Percentiles rank a stretch among this genome's conserved stretches.
phyloP scores from a whole-genome alignment of 2,329 filamentous ascomycete species.

The Scedosporium boydii region DNA sequence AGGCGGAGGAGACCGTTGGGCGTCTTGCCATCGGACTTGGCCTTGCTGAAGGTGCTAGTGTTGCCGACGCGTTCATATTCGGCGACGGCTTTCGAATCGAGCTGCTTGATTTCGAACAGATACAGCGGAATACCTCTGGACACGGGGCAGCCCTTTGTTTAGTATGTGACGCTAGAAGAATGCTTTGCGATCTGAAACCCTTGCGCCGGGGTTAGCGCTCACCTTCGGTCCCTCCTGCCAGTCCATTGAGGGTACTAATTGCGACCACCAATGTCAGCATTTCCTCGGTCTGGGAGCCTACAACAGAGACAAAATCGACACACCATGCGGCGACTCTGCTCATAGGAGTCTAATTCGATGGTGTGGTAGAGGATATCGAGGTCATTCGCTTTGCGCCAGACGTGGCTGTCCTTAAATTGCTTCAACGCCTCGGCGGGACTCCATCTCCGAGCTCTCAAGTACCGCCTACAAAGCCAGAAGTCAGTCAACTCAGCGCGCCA shows the following conservation, averaged over 20 bases:
- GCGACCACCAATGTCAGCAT: too few relatives aligned
- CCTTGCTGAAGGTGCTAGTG: constrained; percentile 47
- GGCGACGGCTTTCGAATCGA: constrained; percentile 73
- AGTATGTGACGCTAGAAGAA: background rate
- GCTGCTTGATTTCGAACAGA: constrained; percentile 74
- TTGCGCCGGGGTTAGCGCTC: background rate
- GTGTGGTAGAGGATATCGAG: constrained; percentile 74
- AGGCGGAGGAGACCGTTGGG: constrained; percentile 71
- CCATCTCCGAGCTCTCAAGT: constrained; percentile 77
- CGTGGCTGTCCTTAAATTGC: constrained; percentile 83
- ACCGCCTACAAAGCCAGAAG: constrained; percentile 50
- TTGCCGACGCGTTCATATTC: constrained; percentile 63
- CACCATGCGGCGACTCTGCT: constrained; percentile 68
- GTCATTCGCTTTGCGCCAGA: constrained; percentile 74
- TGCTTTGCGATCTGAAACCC: background rate
- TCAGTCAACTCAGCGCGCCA: constrained; percentile 3
- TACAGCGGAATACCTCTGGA: constrained; percentile 80
- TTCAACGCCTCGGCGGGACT: constrained; percentile 64
- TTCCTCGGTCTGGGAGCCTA: too few relatives aligned
- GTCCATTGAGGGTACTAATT: constrained; percentile 87
- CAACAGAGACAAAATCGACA: background rate
- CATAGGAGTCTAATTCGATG: constrained; percentile 77
- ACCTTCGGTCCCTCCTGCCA: constrained; percentile 65
- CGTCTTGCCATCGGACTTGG: constrained; percentile 56
- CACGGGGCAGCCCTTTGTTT: background rate